phyloP scores from a whole-genome alignment of 495 filamentous ascomycete species.

The Neohortaea acidophila region DNA sequence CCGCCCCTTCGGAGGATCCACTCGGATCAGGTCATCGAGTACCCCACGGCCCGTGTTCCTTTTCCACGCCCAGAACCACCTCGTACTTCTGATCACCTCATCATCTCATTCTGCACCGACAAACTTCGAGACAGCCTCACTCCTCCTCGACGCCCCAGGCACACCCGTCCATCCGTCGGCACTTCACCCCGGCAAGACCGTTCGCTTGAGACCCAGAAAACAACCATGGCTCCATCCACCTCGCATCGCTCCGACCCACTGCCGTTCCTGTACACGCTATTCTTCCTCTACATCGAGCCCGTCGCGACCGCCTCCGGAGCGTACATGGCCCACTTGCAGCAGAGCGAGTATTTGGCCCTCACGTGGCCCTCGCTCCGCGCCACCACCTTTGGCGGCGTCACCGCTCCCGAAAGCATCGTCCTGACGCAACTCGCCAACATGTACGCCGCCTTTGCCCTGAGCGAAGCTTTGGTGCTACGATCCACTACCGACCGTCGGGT shows the following conservation, averaged over 20 bases:
- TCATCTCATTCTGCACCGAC: too few species aligned
- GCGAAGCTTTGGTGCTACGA: conserved; percentile 53
- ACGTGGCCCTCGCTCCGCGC: conserved; percentile 30
- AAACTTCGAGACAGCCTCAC: too few species aligned
- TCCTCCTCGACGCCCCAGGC: too few species aligned
- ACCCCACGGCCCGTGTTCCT: too few species aligned
- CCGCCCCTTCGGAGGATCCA: too few species aligned
- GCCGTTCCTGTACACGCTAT: conserved; percentile 35
- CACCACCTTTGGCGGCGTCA: conserved; percentile 18
- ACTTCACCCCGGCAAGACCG: too few species aligned
- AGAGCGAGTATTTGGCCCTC: conserved; percentile 42
- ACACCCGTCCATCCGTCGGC: too few species aligned
- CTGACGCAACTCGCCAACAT: conserved; percentile 49
- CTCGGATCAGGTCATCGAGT: too few species aligned
- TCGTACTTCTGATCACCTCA: too few species aligned
- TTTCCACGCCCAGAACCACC: too few species aligned
- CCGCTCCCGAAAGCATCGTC: conserved; percentile 34
- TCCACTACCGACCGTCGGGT: conserved; percentile 44
- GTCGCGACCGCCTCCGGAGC: conserved; percentile 48
- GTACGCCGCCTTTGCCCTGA: conserved; percentile 52
- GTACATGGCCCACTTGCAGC: conserved; percentile 43
- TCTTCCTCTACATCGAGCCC: conserved; percentile 55
- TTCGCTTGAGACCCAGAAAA: too few species aligned
- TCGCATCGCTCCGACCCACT: conserved; percentile 1
- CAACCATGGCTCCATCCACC: conserved; percentile 1